These are phyloP conservation scores for Aphanomyces cochlioides DNA, from an alignment of 352 stramenopile species.

Conservation along the genomic window DNA sequence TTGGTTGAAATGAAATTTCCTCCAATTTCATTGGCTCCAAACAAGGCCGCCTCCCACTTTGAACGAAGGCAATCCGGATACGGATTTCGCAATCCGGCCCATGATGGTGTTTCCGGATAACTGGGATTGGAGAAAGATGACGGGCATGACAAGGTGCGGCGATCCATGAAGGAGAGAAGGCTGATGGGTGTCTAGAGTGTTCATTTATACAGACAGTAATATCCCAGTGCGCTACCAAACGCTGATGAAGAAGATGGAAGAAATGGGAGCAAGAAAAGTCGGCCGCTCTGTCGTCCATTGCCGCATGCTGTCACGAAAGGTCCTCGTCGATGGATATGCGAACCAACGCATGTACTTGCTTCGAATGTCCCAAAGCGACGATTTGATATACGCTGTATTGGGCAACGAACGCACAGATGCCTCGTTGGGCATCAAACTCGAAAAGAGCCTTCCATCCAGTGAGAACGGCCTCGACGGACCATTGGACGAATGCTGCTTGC, in stretches of 20 bases:
- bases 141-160: constrained; percentile 23
- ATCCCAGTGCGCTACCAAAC: constrained; percentile 55
- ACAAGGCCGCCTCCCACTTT: not conserved
- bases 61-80: too few relatives aligned
- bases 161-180: not conserved
- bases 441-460: constrained; percentile 46
- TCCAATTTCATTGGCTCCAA: not conserved
- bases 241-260: constrained; percentile 77
- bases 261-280: constrained; percentile 72
- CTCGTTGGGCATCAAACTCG: constrained; percentile 23
- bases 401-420: constrained; percentile 60
- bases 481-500: constrained; percentile 71
- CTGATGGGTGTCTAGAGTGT: not conserved
- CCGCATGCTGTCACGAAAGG: constrained; percentile 84
- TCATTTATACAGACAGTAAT: constrained; percentile 16
- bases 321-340: constrained; percentile 57
- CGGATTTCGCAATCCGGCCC: too few relatives aligned
- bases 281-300: constrained; percentile 80
- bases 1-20: not conserved
- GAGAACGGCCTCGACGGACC: constrained; percentile 71
- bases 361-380: constrained; percentile 84
- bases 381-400: constrained; percentile 78
- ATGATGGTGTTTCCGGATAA: too few relatives aligned
- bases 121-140: constrained; percentile 3
- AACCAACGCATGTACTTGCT: constrained; percentile 90